Base-by-base conservation (phyloP, 1,284 basidiomycete genomes). In the Cutaneotrichosporon cutaneum region DNA sequence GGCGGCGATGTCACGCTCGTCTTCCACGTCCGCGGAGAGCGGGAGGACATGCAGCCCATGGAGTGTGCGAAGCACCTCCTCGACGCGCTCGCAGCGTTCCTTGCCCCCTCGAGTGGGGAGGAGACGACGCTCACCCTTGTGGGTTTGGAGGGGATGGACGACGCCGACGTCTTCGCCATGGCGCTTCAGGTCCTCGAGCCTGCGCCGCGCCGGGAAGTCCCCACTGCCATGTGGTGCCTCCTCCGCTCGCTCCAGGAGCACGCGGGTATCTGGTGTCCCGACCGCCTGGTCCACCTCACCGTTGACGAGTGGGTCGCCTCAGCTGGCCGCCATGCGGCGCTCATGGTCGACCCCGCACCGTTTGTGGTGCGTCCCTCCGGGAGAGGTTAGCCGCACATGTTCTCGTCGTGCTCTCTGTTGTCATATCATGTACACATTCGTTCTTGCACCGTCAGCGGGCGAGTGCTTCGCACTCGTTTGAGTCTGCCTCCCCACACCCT, bases 1-100 rank as follows among this genome's bases (percentile, higher is more conserved):
- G 48, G 48, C 13, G 48, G 48, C 27, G 48, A 51, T 4, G 48
- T 51, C 26, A n/a, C 27, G 4, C 48, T 51, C 48, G 48, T 51
- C 8, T 51, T 51, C 48, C 48, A 51, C 18, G 26, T 51, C 27
- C 18, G 24, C 7, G 48, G 26, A 27, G 27, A 51, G 14, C 48
- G 14, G 5, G 26, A 32, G 48, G 26, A 32, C 16, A 13, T 51
- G 11, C 48, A 27, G 4, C 48, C 48, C 48, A 27, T 51, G 14
- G 13, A 26, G 6, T 18, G 14, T 6, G 48, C 48, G 4, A n/a
- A 13, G 18, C 16, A 14, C 5, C 26, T 51, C 4, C 26, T 51
- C 48, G 26, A 30, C 27, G 27, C 48, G 2, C 27, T 51, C 14
- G 48, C 48, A 3, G 26, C 48, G 13, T 51, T 30, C 26, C 48